Percentiles rank a stretch among this genome's conserved stretches.
phyloP scores from a whole-genome alignment of 805 yeast genomes.

The Wickerhamomyces pijperi region DNA sequence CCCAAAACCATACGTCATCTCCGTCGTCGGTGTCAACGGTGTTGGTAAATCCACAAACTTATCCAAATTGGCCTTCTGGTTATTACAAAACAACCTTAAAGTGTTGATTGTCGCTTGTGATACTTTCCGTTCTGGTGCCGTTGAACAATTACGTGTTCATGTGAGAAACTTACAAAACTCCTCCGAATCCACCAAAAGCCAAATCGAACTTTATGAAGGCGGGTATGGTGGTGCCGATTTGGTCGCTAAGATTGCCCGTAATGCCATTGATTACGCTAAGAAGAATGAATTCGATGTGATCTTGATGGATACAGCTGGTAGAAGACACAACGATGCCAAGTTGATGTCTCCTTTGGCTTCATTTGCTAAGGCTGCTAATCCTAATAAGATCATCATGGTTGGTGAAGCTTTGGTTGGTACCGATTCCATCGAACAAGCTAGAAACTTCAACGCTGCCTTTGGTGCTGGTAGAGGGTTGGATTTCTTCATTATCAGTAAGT shows the following conservation, averaged over 20 bases:
- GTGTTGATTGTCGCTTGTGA: constrained; percentile 95
- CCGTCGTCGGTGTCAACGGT: constrained; percentile 96
- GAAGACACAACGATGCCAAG: constrained; percentile 90
- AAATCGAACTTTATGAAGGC: constrained; percentile 69
- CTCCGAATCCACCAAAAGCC: constrained; percentile 37
- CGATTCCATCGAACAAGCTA: constrained; percentile 92
- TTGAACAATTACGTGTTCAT: constrained; percentile 92
- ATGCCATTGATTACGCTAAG: constrained; percentile 74
- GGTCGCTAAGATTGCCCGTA: constrained; percentile 86
- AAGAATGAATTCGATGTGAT: constrained; percentile 71
- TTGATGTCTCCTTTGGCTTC: constrained; percentile 93
- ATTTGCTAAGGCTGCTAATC: constrained; percentile 90
- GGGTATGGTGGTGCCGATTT: constrained; percentile 96
- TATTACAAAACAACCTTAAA: constrained; percentile 75
- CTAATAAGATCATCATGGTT: constrained; percentile 95
- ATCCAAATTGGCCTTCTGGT: constrained; percentile 92
- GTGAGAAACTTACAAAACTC: constrained; percentile 71
- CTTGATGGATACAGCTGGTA: constrained; percentile 92
- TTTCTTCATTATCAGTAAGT: constrained; percentile 85
- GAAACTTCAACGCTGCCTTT: constrained; percentile 85
- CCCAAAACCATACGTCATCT: constrained; percentile 72
- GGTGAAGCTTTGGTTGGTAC: constrained; percentile 98
- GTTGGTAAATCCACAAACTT: constrained; percentile 95
- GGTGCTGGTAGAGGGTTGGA: constrained; percentile 75
- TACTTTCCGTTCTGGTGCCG: constrained; percentile 96